phyloP scores from a whole-genome alignment of 495 filamentous ascomycete genomes.

The Podospora sp. region DNA sequence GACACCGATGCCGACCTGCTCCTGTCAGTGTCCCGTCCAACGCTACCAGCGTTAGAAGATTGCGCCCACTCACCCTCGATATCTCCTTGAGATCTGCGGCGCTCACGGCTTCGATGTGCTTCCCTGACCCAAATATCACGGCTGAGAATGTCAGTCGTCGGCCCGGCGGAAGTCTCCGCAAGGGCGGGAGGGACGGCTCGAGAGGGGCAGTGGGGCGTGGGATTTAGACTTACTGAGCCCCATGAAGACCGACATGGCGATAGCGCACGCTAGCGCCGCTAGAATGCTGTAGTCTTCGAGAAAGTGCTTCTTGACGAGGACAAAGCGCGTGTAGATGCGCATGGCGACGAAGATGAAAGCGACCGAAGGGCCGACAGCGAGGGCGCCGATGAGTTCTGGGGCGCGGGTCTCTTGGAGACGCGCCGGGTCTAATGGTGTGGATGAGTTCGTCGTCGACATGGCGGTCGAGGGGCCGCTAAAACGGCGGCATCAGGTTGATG shows the following conservation, averaged over 20 bases:
- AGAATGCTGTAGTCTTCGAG: constrained; percentile 15
- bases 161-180: neutral
- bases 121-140: neutral
- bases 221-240: constrained; percentile 5
- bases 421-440: neutral
- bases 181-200: neutral
- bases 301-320: constrained; percentile 14
- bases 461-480: too few relatives aligned
- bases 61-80: neutral
- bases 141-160: neutral
- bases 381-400: neutral
- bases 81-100: neutral
- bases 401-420: neutral
- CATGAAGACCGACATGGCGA: constrained; percentile 6
- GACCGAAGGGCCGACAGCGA: constrained; percentile 15
- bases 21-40: neutral
- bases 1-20: neutral
- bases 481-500: too few relatives aligned
- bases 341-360: constrained; percentile 1
- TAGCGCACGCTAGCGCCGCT: neutral
- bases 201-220: neutral
- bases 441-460: too few relatives aligned
- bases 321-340: constrained; percentile 13
- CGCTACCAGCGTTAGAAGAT: neutral
- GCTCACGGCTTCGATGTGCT: constrained; percentile 1